Base-by-base conservation (phyloP, 345 rosid genomes). In the Capsella bursapastoris region DNA sequence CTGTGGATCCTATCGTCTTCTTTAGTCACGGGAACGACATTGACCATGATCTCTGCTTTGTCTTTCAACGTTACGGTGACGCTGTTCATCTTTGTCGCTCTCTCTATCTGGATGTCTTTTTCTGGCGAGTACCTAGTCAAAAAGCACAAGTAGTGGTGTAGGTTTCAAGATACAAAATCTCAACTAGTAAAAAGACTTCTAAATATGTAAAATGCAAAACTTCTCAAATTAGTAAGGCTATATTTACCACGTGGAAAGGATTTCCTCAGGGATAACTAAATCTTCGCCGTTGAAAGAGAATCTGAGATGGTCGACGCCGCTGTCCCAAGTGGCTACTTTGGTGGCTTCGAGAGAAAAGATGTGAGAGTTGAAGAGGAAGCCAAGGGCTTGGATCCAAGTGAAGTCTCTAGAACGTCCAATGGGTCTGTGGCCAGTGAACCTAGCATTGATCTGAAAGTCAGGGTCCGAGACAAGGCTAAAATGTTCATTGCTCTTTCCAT, bases 281-380 rank as follows among this genome's bases (percentile, higher is more conserved):
- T 82, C 86, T 34, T 83, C 69, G n/a, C 86, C 86, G 13, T 84
- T 75, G 80, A 83, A 80, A 16, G 82, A 44, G 80, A 86, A 81
- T 68, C 63, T 88, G 38, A 90, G 72, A 71, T 85, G 86, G 78
- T 86, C 91, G 3, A 76, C 16, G 14, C 80, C 79, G 10, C 59
- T 16, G 47, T 84, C 81, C 96, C 96, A 88, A 13, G 70, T 72
- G 22, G 81, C 79, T 3, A 83, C 75, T 75, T 52, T 65, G 34
- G 81, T 65, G 58, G 91, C 90, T 62, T 88, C 90, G 0, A 90
- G 78, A 15, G 91, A 85, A 70, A 88, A 85, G 5, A 65, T 71
- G 14, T 79, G 70, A 2, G 87, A 72, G 37, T 79, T 66, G 78
- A 73, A 70, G 12, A 83, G 77, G 71, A 79, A 47, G 37, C 83